phyloP scores from a whole-genome alignment of 768 basidiomycete genomes.

The Tubosaeta sp. region DNA sequence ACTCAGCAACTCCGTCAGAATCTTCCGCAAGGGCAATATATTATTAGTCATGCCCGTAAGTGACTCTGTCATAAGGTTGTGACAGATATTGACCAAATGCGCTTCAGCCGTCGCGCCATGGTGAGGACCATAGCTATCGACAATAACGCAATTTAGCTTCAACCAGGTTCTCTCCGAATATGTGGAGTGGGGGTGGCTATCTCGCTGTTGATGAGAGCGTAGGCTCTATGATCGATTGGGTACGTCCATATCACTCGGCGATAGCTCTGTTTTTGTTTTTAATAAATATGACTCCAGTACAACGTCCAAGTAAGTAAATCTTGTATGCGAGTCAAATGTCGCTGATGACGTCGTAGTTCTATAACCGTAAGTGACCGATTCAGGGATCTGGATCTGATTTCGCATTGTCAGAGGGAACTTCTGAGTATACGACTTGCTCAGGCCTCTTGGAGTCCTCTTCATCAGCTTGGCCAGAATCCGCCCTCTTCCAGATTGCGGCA shows the following conservation, averaged over 20 bases:
- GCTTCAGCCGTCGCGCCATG: conserved; percentile 17
- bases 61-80: not conserved
- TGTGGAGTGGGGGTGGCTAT: conserved; percentile 32
- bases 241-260: conserved; percentile 11
- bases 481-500: conserved; percentile 47
- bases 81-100: not conserved
- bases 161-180: conserved; percentile 16
- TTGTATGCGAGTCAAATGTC: not conserved
- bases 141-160: not conserved
- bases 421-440: conserved; percentile 37
- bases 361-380: conserved; percentile 20
- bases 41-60: conserved; percentile 35
- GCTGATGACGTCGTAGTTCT: conserved; percentile 13
- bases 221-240: conserved; percentile 44
- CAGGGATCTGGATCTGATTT: not conserved
- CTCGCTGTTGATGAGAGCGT: conserved; percentile 32
- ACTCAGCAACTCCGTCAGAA: conserved; percentile 28
- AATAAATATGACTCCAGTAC: conserved; percentile 4
- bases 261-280: not conserved
- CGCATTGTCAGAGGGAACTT: conserved; percentile 29
- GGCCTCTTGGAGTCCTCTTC: conserved; percentile 38
- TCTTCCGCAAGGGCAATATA: conserved; percentile 32
- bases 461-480: conserved; percentile 37
- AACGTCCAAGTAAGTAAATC: conserved; percentile 39
- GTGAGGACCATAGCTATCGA: conserved; percentile 1